phyloP scores from a whole-genome alignment of 192 early-diverging fungal genomes.

The Diversispora eburnea region DNA sequence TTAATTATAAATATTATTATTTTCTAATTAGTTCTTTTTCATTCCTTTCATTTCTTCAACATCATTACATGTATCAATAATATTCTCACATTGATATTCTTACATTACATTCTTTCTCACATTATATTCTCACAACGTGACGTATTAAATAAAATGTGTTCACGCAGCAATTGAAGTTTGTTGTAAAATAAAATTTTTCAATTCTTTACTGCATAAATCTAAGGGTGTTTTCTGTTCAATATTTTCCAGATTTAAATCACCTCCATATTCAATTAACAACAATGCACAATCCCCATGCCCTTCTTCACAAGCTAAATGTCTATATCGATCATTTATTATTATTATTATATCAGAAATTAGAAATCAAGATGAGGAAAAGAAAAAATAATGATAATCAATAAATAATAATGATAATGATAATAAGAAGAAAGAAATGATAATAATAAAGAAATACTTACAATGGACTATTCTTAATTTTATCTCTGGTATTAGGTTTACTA shows the following conservation, averaged over 20 bases:
- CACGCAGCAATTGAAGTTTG: background rate
- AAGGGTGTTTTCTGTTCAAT: slow-evolving; percentile 46
- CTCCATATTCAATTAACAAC: slow-evolving; percentile 48
- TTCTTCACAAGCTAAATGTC: slow-evolving; percentile 61
- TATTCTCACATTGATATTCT: too few species aligned
- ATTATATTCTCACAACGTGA: too few species aligned
- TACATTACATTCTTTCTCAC: too few species aligned
- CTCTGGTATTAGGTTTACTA: slow-evolving; percentile 43
- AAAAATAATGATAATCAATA: background rate
- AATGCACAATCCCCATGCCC: slow-evolving; percentile 54
- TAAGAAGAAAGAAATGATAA: background rate
- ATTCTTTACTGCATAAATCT: slow-evolving; percentile 40
- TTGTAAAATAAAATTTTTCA: slow-evolving; percentile 31
- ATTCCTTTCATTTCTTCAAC: too few species aligned
- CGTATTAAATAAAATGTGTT: too few species aligned
- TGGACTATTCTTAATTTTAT: slow-evolving; percentile 50
- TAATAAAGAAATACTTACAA: slow-evolving; percentile 33
- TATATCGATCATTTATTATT: background rate
- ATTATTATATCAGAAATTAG: too few species aligned
- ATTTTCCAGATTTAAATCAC: slow-evolving; percentile 48
- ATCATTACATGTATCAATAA: too few species aligned
- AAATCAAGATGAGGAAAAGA: too few species aligned
- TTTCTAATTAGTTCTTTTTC: too few species aligned
- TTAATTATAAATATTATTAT: too few species aligned
- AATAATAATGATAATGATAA: background rate